phyloP scores from a whole-genome alignment of 2,329 filamentous ascomycete species.

The Grosmannia serpens region DNA sequence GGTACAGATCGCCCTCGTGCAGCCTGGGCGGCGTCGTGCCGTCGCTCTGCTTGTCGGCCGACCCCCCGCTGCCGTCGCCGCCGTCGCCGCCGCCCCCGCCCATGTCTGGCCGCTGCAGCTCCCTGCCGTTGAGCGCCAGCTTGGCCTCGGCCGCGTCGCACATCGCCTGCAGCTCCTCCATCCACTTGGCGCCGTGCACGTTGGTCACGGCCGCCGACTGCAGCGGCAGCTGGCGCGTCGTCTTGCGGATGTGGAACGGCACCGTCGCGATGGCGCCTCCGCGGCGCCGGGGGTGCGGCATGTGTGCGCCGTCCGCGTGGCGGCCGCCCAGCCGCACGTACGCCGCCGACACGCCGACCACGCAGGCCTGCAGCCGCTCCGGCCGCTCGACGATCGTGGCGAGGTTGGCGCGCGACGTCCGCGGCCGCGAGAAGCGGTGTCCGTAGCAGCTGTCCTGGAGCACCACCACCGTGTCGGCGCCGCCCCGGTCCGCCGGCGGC shows the following conservation, averaged over 20 bases:
- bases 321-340: conserved; percentile 84
- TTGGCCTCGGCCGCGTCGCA: conserved; percentile 71
- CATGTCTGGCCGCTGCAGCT: conserved; percentile 60
- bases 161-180: conserved; percentile 80
- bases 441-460: conserved; percentile 92
- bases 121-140: conserved; percentile 65
- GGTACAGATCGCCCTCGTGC: conserved; percentile 83
- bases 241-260: conserved; percentile 80
- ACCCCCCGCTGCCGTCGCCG: background rate
- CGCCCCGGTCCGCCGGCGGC: conserved; percentile 1
- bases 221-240: conserved; percentile 58
- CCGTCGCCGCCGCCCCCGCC: conserved; percentile 27
- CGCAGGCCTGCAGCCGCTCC: conserved; percentile 74
- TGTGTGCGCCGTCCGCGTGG: conserved; percentile 57
- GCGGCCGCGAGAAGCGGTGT: conserved; percentile 77
- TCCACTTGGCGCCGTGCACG: conserved; percentile 86
- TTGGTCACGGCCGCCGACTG: conserved; percentile 70
- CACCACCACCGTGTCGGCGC: conserved; percentile 62
- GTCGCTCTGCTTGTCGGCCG: background rate
- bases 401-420: conserved; percentile 59
- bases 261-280: conserved; percentile 43
- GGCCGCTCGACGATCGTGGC: conserved; percentile 85
- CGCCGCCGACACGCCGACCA: conserved; percentile 72
- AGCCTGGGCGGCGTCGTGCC: conserved; percentile 39
- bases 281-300: conserved; percentile 53